phyloP scores from a whole-genome alignment of 2,329 filamentous ascomycete species.

The Penicillium paneum region DNA sequence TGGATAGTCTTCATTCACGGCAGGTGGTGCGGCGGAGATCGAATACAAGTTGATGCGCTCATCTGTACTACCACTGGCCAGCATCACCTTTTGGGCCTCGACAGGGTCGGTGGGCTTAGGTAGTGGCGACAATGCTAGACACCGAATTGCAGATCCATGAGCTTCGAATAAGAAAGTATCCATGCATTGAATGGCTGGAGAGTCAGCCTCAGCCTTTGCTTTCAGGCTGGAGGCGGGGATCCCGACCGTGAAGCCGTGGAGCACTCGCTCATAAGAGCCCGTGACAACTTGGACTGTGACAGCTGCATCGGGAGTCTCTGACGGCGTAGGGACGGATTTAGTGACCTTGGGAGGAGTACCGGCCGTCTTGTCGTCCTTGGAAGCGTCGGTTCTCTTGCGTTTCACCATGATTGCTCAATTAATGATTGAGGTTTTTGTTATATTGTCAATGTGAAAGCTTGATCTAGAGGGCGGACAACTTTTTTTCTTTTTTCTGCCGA shows the following conservation, averaged over 20 bases:
- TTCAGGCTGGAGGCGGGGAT: slow-evolving; percentile 47
- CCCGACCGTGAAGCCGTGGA: slow-evolving; percentile 85
- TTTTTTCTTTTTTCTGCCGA: slow-evolving; percentile 24
- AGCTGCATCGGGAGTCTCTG: slow-evolving; percentile 29
- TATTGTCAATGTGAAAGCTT: slow-evolving; percentile 1
- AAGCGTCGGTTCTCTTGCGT: slow-evolving; percentile 42
- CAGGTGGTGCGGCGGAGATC: slow-evolving; percentile 68
- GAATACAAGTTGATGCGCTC: slow-evolving; percentile 94
- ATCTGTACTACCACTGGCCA: slow-evolving; percentile 89
- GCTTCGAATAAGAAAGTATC: slow-evolving; percentile 96
- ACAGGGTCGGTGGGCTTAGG: slow-evolving; percentile 52
- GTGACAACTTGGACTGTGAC: slow-evolving; percentile 81
- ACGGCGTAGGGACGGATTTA: slow-evolving; percentile 31
- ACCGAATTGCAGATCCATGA: slow-evolving; percentile 84
- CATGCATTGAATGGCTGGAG: slow-evolving; percentile 62
- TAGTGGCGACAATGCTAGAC: slow-evolving; percentile 77
- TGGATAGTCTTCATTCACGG: slow-evolving; percentile 53
- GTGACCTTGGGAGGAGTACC: slow-evolving; percentile 32
- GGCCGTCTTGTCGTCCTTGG: slow-evolving; percentile 25
- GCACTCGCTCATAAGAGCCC: slow-evolving; percentile 87
- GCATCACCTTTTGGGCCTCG: slow-evolving; percentile 74
- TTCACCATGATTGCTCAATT: slow-evolving; percentile 38
- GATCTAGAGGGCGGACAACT: slow-evolving; percentile 10
- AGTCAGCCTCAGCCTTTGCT: slow-evolving; percentile 25
- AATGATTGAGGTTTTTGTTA: neutral